A percentile compares a stretch with the other conserved stretches of the same genome.
phyloP scores from a whole-genome alignment of 345 rosid genomes.

The Turnera subulata region DNA sequence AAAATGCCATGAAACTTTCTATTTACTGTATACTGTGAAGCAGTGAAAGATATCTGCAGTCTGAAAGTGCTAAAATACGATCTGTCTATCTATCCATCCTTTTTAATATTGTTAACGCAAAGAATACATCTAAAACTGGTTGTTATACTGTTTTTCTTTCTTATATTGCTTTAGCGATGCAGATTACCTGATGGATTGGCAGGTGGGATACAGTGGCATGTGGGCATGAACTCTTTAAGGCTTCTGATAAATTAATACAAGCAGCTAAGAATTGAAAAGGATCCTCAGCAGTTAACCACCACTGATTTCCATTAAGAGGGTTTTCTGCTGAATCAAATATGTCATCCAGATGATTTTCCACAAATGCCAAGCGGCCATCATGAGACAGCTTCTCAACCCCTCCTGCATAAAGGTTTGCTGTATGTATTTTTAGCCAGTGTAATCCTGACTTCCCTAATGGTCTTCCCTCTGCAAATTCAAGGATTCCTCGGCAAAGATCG shows the following conservation, averaged over 20 bases:
- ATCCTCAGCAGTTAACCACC: conserved; percentile 99
- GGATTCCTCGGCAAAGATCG: conserved; percentile 92
- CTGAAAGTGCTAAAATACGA: too few relatives aligned
- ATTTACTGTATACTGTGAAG: too few relatives aligned
- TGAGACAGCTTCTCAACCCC: conserved; percentile 93
- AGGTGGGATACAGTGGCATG: conserved; percentile 62
- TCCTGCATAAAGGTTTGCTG: conserved; percentile 83
- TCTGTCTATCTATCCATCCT: too few relatives aligned
- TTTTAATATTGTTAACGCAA: too few relatives aligned
- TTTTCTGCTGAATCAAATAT: conserved; percentile 92
- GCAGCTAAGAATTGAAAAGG: conserved; percentile 99
- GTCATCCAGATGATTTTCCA: conserved; percentile 74
- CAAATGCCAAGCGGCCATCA: conserved; percentile 76
- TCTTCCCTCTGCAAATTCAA: conserved; percentile 92
- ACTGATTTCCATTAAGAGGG: conserved; percentile 71
- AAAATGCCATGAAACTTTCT: too few relatives aligned
- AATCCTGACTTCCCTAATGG: conserved; percentile 87
- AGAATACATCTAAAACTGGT: too few relatives aligned
- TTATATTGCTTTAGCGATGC: background rate
- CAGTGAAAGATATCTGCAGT: too few relatives aligned
- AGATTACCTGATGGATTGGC: conserved; percentile 91
- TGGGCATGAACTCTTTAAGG: conserved; percentile 80
- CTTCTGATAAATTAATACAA: conserved; percentile 77
- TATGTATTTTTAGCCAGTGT: conserved; percentile 83
- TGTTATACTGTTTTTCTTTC: too few relatives aligned